These are phyloP conservation scores for Globisporangium okanoganense DNA, from an alignment of 352 stramenopile genomes.

Conservation along the genomic window DNA sequence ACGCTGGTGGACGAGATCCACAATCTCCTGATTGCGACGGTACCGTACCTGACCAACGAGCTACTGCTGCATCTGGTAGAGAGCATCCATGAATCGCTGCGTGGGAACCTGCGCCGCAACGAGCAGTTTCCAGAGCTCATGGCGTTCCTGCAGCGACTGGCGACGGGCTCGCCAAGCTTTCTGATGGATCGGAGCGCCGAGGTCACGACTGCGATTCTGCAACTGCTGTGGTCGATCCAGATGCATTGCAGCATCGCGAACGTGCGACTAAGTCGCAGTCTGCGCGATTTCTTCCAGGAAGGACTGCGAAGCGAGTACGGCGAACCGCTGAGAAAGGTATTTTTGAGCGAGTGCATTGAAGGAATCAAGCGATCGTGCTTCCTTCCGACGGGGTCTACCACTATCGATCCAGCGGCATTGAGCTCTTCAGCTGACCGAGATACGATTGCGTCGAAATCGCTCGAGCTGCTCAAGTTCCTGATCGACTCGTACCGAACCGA, in stretches of 20 bases:
- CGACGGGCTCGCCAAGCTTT: slow-evolving; percentile 59
- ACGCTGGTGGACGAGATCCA: slow-evolving; percentile 84
- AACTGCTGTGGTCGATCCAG: slow-evolving; percentile 84
- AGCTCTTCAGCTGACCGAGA: slow-evolving; percentile 29
- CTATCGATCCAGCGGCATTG: slow-evolving; percentile 2
- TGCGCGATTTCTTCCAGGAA: slow-evolving; percentile 81
- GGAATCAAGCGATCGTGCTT: slow-evolving; percentile 76
- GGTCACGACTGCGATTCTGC: slow-evolving; percentile 63
- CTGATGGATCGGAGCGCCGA: slow-evolving; percentile 62
- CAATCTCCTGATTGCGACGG: slow-evolving; percentile 64
- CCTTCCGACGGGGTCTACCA: slow-evolving; percentile 17
- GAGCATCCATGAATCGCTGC: slow-evolving; percentile 55
- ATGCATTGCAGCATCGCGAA: slow-evolving; percentile 61
- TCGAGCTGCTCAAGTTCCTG: slow-evolving; percentile 85
- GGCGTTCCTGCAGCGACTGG: slow-evolving; percentile 76
- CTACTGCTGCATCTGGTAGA: slow-evolving; percentile 70
- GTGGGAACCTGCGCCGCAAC: slow-evolving; percentile 42
- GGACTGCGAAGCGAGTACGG: slow-evolving; percentile 70
- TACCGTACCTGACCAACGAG: slow-evolving; percentile 71
- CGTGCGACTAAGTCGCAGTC: slow-evolving; percentile 52
- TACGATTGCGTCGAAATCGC: slow-evolving; percentile 53
- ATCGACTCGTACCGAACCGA: slow-evolving; percentile 81
- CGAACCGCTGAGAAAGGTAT: slow-evolving; percentile 59
- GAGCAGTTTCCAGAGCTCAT: slow-evolving; percentile 69
- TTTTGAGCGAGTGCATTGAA: slow-evolving; percentile 71